Evolutionary conservation across 2,329 filamentous ascomycete genomes (phyloP), one percentile per base, ranked within the genome.

Genomic region (Epichloe brachyelytri): DNA sequence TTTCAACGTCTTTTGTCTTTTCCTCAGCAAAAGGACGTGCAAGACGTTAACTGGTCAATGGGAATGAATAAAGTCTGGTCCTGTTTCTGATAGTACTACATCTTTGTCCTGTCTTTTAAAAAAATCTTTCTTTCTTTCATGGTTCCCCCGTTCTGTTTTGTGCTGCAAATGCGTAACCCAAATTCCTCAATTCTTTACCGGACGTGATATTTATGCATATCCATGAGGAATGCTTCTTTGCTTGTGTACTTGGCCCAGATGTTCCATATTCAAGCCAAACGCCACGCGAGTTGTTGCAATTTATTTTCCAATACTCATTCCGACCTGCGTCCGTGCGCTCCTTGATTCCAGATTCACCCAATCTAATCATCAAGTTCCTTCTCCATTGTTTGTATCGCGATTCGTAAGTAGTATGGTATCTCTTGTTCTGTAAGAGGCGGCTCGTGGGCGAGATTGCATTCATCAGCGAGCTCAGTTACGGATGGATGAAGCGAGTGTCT

Each of bases 401-500:
- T 15, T 10, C 50, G 50, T 20, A 53, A 46, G 41, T 51, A 53
- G 11, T 33, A n/a, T n/a, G 49, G 52, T 36, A 54, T 49, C 20
- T 56, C 53, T 48, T 53, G 43, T 37, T 53, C 36, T 41, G 48
- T 44, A 19, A 49, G 33, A 11, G 39, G 40, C 15, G 37, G 19
- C 20, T 49, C 48, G 33, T 10, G 11, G 20, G 10, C 2, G 19
- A 43, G 22, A 15, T 50, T 39, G 34, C 52, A n/a, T n/a, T 53
- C 33, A 15, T 39, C 48, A 36, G 34, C 17, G n/a, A 39, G 33
- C n/a, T 40, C 43, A 43, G 34, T 50, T 5, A 22, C 6, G 30
- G 26, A 38, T 41, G 22, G 26, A 66, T 51, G 34, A 56, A 57
- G n/a, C 51, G 51, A 33, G 51, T 52, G 39, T 54, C 56, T 5